These are phyloP conservation scores for Pleodorina starrii DNA, from an alignment of 139 green algal genomes.

Conservation along the genomic window DNA sequence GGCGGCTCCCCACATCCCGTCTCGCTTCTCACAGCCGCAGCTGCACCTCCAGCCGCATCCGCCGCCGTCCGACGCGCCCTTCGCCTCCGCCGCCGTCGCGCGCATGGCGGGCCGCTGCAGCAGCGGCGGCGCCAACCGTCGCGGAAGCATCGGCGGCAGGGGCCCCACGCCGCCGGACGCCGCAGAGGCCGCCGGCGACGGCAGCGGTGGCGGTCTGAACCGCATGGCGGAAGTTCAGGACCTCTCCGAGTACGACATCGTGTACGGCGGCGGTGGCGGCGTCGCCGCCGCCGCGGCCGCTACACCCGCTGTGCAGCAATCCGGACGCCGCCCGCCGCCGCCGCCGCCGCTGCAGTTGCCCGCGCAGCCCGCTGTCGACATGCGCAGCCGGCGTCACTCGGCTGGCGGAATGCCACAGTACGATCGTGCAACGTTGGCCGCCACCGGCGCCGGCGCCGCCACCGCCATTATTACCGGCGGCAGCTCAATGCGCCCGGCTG, in stretches of 20 bases:
- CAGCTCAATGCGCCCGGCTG: no score
- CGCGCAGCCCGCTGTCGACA: not conserved
- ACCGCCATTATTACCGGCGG: no score
- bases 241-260: not conserved
- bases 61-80: not conserved
- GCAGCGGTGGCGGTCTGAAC: not conserved
- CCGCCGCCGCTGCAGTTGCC: slow-evolving; percentile 12
- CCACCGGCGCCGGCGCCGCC: not conserved
- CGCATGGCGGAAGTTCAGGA: not conserved
- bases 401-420: not conserved
- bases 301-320: not conserved
- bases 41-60: not conserved
- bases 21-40: not conserved
- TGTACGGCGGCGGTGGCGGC: not conserved
- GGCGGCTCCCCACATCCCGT: not conserved
- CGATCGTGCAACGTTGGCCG: not conserved
- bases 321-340: not conserved
- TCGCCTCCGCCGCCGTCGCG: no score
- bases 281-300: not conserved
- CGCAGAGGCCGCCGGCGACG: not conserved
- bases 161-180: not conserved
- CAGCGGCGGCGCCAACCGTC: not conserved
- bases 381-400: slow-evolving; percentile 14
- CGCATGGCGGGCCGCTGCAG: not conserved
- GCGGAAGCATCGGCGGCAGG: not conserved